phyloP scores from a whole-genome alignment of 257 asterid species.

The Haberlea rhodopensis region DNA sequence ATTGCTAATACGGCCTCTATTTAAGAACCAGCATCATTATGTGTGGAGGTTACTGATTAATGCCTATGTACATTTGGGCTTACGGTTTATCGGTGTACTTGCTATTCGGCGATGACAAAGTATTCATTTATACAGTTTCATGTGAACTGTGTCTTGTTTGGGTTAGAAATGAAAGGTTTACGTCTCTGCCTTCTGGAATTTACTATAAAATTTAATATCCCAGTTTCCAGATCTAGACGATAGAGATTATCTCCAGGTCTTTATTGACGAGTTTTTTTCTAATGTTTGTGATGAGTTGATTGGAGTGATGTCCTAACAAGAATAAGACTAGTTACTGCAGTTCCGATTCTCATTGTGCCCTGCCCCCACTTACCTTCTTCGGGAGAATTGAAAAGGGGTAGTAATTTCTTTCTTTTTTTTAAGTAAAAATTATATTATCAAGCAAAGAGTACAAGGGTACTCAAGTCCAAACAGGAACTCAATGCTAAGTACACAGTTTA shows the following conservation, averaged over 20 bases:
- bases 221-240: background rate
- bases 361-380: background rate
- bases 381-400: background rate
- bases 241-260: background rate
- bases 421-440: too few species aligned
- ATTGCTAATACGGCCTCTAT: background rate
- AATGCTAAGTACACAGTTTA: too few species aligned
- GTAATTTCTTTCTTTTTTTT: too few species aligned
- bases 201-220: background rate
- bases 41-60: background rate
- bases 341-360: background rate
- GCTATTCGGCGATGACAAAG: slow-evolving; percentile 6
- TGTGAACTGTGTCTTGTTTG: too few species aligned
- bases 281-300: background rate
- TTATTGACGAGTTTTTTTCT: background rate
- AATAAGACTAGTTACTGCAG: background rate
- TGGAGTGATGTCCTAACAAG: background rate
- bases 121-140: background rate
- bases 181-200: background rate
- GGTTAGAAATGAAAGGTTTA: background rate
- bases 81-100: background rate
- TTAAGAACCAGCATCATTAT: background rate
- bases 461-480: too few species aligned
- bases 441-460: too few species aligned
- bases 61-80: background rate